Conservation (phyloP, 192 early-diverging fungal species). For the Phlyctochytrium planicorne region DNA sequence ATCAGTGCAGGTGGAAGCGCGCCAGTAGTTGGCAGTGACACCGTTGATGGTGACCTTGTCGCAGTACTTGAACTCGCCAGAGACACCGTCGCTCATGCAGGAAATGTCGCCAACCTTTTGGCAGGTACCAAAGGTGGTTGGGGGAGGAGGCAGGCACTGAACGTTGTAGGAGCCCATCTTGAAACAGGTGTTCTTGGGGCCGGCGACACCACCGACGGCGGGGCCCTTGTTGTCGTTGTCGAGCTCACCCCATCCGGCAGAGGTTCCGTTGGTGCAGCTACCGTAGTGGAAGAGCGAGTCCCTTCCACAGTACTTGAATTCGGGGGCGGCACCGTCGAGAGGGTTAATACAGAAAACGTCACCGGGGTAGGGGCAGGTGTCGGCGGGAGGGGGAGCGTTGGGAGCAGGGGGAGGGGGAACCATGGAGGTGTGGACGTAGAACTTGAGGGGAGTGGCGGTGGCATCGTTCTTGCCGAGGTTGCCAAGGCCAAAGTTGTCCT, state of each 20-base stretch:
- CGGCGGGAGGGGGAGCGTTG: background rate
- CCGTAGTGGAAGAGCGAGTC: background rate
- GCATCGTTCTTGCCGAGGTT: constrained; percentile 24
- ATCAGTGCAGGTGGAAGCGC: background rate
- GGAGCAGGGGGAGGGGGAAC: background rate
- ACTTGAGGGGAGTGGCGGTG: background rate
- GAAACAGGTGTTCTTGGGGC: background rate
- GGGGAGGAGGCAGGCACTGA: background rate
- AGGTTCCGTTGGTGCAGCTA: background rate
- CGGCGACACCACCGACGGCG: background rate
- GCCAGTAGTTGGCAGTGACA: background rate
- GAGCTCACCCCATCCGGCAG: background rate
- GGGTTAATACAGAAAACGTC: background rate
- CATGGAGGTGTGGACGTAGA: background rate
- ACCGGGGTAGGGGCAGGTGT: constrained; percentile 5
- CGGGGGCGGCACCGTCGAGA: background rate
- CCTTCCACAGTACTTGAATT: background rate
- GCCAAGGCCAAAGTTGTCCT: constrained; percentile 58
- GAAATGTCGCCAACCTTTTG: background rate
- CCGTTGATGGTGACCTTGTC: background rate
- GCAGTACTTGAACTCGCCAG: background rate
- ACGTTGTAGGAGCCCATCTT: background rate
- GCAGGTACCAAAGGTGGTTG: background rate
- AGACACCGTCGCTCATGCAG: background rate
- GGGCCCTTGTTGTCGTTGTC: background rate